Percentiles rank a stretch among this genome's conserved stretches.
Conservation (phyloP, 202 grass and related monocot species). For the Schoenoplectus triqueter region DNA sequence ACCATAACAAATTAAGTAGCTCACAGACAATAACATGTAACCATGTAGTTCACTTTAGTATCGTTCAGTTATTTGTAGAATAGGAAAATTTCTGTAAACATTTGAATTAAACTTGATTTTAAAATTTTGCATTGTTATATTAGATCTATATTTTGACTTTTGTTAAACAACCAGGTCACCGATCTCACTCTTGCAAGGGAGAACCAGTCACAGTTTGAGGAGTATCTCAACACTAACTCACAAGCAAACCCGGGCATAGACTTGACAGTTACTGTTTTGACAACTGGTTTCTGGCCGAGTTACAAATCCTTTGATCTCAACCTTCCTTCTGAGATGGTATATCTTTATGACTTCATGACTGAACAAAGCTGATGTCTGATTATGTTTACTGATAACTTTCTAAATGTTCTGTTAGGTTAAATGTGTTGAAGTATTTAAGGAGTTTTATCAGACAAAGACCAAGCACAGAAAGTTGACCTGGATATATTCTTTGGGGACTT, state of each 20-base stretch:
- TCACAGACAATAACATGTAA: neutral
- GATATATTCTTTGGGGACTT: conserved; percentile 99
- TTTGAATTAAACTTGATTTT: conserved; percentile 56
- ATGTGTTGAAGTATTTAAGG: conserved; percentile 98
- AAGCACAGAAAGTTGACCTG: conserved; percentile 98
- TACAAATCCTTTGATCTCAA: conserved; percentile 99
- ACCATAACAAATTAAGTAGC: neutral
- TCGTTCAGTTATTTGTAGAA: neutral
- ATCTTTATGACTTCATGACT: conserved; percentile 25
- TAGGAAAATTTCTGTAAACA: neutral
- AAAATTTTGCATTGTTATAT: neutral
- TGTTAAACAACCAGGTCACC: conserved; percentile 56
- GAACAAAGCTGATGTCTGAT: neutral
- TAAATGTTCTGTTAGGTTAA: conserved; percentile 60
- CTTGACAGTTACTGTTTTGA: conserved; percentile 87
- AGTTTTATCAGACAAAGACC: conserved; percentile 95
- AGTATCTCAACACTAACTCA: conserved; percentile 55
- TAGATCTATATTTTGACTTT: conserved; percentile 83
- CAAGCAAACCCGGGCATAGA: conserved; percentile 79
- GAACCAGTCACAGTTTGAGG: conserved; percentile 87
- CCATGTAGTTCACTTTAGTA: neutral
- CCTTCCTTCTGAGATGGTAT: conserved; percentile 96
- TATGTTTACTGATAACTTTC: conserved; percentile 5
- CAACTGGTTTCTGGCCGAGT: conserved; percentile 97
- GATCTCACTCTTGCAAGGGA: conserved; percentile 89